Evolutionary conservation across 441 rosid species (phyloP).

Genomic region (Gossypium davidsonii): DNA sequence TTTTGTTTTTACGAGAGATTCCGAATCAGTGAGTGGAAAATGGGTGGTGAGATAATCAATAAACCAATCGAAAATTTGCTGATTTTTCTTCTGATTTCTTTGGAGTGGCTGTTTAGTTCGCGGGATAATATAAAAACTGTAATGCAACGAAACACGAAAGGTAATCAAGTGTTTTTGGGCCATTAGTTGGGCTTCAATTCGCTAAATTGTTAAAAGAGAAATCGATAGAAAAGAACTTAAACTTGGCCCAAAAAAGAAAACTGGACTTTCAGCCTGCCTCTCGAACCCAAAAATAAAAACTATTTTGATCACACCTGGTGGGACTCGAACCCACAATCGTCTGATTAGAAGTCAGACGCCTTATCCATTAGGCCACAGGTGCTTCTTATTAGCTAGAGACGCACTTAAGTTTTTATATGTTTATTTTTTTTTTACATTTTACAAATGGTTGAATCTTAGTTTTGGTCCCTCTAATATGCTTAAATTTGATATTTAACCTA

Average conservation of each 20-base stretch:
- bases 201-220: too few relatives aligned
- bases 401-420: rapidly evolving
- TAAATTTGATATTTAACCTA: too few relatives aligned
- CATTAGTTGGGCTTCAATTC: neutral
- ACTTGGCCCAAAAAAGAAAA: too few relatives aligned
- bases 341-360: constrained; percentile 85
- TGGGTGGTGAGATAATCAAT: constrained; percentile 3
- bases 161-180: neutral
- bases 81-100: neutral
- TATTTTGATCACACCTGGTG: constrained; percentile 18
- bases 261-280: too few relatives aligned
- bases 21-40: constrained; percentile 9
- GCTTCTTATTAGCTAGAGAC: rapidly evolving
- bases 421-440: too few relatives aligned
- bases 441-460: too few relatives aligned
- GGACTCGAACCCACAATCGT: constrained; percentile 87
- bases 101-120: constrained; percentile 14
- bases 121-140: constrained; percentile 1
- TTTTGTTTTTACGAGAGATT: neutral
- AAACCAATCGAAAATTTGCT: neutral
- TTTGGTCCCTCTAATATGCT: too few relatives aligned
- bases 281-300: too few relatives aligned
- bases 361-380: constrained; percentile 82
- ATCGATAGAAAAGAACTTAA: too few relatives aligned
- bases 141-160: neutral